These are phyloP conservation scores for Arabidopsis hybrid DNA, from an alignment of 441 rosid species.

Conservation along the genomic window DNA sequence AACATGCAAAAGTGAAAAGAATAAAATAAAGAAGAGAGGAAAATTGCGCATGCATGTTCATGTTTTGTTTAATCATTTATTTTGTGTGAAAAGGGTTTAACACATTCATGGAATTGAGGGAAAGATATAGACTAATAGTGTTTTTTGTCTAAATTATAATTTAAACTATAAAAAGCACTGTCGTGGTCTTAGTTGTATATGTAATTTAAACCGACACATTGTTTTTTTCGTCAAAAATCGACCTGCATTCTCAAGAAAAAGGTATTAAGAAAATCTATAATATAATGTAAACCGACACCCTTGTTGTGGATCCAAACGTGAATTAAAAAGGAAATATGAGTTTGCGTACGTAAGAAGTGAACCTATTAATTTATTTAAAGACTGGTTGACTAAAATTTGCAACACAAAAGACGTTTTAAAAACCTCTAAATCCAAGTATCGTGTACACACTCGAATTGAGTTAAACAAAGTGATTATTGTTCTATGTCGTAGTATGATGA, in stretches of 20 bases:
- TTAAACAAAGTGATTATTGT: neutral
- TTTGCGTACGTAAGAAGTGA: slow-evolving; percentile 40
- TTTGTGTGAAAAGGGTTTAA: slow-evolving; percentile 2
- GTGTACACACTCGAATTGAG: slow-evolving; percentile 35
- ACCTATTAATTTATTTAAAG: neutral
- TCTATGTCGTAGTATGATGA: neutral
- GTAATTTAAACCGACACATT: slow-evolving; percentile 24
- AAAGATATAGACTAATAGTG: neutral
- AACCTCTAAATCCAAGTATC: slow-evolving; percentile 24
- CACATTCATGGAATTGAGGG: slow-evolving; percentile 14
- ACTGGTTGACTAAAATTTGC: slow-evolving; percentile 26
- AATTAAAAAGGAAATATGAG: slow-evolving; percentile 6
- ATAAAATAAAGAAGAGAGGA: slow-evolving; percentile 11
- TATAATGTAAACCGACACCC: neutral
- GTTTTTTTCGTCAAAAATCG: neutral
- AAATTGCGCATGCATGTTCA: slow-evolving; percentile 40
- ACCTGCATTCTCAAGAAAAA: neutral
- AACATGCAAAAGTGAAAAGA: slow-evolving; percentile 28
- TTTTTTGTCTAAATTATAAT: neutral
- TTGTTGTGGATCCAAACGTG: neutral
- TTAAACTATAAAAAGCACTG: neutral
- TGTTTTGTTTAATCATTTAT: slow-evolving; percentile 20
- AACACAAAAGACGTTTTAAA: slow-evolving; percentile 17
- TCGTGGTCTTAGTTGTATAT: slow-evolving; percentile 15
- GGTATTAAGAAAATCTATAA: neutral